A percentile compares a stretch with the other conserved stretches of the same genome.
phyloP scores from a whole-genome alignment of 805 yeast genomes.

The Babjeviella inositovora region DNA sequence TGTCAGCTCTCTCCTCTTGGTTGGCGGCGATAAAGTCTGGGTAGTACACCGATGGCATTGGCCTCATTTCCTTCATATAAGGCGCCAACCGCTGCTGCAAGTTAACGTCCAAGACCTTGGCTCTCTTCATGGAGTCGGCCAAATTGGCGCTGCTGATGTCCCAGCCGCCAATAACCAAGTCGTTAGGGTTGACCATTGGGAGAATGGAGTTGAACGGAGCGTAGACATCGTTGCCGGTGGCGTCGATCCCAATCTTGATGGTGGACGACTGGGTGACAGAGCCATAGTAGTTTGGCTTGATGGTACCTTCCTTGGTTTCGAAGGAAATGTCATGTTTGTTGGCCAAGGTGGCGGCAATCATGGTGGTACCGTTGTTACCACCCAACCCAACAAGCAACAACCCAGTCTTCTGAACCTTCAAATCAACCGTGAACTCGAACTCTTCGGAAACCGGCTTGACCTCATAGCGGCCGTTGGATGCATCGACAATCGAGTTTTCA shows the following conservation, averaged over 20 bases:
- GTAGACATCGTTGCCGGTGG: slow-evolving; percentile 68
- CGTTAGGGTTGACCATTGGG: slow-evolving; percentile 84
- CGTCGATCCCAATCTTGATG: slow-evolving; percentile 75
- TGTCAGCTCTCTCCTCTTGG: slow-evolving; percentile 85
- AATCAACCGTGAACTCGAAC: slow-evolving; percentile 76
- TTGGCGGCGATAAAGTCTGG: slow-evolving; percentile 95
- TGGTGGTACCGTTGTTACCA: slow-evolving; percentile 92
- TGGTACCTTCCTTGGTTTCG: slow-evolving; percentile 67
- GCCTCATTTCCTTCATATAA: slow-evolving; percentile 42
- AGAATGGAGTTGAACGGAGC: slow-evolving; percentile 84
- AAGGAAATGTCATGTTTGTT: slow-evolving; percentile 67
- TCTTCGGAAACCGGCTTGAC: slow-evolving; percentile 62
- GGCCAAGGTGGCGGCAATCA: slow-evolving; percentile 73
- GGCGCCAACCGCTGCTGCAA: slow-evolving; percentile 63
- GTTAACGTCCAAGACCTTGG: slow-evolving; percentile 75
- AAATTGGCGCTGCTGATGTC: slow-evolving; percentile 67
- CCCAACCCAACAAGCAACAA: slow-evolving; percentile 87
- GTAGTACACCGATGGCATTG: slow-evolving; percentile 78
- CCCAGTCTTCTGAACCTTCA: slow-evolving; percentile 74
- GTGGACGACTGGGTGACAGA: slow-evolving; percentile 92
- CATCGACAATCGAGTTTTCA: slow-evolving; percentile 27
- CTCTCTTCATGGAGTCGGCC: slow-evolving; percentile 67
- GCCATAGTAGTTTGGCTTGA: slow-evolving; percentile 74
- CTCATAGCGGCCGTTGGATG: slow-evolving; percentile 33
- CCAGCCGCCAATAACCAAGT: slow-evolving; percentile 88